phyloP scores from a whole-genome alignment of 371 early-diverging fungal genomes.

The Rhizopus delemar region DNA sequence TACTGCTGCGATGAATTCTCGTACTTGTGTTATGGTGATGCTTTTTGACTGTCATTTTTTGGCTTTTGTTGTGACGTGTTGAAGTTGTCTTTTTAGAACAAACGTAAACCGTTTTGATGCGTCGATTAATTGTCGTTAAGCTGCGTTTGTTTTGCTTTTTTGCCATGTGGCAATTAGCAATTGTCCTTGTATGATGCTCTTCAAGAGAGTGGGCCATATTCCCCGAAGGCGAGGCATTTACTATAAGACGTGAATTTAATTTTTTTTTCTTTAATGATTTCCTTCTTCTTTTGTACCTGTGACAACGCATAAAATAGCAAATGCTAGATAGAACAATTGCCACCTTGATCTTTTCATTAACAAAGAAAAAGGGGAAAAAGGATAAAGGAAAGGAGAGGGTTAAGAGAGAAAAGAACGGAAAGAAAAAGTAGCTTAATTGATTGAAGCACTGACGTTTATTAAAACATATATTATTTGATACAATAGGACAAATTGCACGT shows the following conservation, averaged over 20 bases:
- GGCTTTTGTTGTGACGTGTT: too few species aligned
- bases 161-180: too few species aligned
- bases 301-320: neutral
- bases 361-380: conserved; percentile 11
- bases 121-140: too few species aligned
- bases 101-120: too few species aligned
- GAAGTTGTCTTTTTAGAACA: too few species aligned
- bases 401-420: conserved; percentile 4
- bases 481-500: conserved; percentile 21
- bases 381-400: conserved; percentile 5
- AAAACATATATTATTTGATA: conserved; percentile 12
- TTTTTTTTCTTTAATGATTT: too few species aligned
- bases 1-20: too few species aligned
- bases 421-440: neutral
- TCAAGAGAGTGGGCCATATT: too few species aligned
- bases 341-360: conserved; percentile 6
- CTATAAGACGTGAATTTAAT: neutral
- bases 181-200: too few species aligned
- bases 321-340: neutral
- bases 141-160: too few species aligned
- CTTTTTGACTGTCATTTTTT: too few species aligned
- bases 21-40: too few species aligned
- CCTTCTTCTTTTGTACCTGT: neutral
- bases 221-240: neutral
- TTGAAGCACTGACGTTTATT: conserved; percentile 21